Evolutionary conservation across 352 stramenopile species (phyloP).

Genomic region (Thalassiosira mediterranea): DNA sequence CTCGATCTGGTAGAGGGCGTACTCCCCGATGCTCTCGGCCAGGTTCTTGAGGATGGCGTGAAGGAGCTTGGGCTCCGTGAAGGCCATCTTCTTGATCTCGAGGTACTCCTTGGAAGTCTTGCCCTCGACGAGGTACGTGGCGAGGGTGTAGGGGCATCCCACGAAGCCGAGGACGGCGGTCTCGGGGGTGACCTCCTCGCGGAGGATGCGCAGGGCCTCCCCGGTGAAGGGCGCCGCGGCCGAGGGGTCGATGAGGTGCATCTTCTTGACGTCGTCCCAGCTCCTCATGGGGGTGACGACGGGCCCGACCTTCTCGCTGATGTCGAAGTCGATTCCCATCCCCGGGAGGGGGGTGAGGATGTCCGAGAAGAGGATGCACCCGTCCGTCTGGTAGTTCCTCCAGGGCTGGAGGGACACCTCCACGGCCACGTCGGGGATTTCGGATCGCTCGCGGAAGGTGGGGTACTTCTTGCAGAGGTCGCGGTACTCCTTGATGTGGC

Average conservation of each 20-base stretch:
- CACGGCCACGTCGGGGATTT: conserved; percentile 87
- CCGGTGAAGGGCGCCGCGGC: conserved; percentile 70
- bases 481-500: conserved; percentile 87
- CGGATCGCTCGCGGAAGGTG: conserved; percentile 84
- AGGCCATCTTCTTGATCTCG: conserved; percentile 88
- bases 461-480: conserved; percentile 87
- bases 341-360: conserved; percentile 89
- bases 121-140: conserved; percentile 88
- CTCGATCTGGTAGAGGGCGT: conserved; percentile 88
- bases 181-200: conserved; percentile 74
- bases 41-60: conserved; percentile 86
- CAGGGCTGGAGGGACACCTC: conserved; percentile 89
- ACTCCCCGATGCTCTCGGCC: conserved; percentile 86
- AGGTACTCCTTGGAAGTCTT: conserved; percentile 87
- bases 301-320: conserved; percentile 85
- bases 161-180: conserved; percentile 87
- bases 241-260: conserved; percentile 79
- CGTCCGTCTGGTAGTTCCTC: conserved; percentile 88
- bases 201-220: conserved; percentile 71
- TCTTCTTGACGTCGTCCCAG: conserved; percentile 82
- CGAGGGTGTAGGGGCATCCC: conserved; percentile 87
- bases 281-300: conserved; percentile 75
- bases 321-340: conserved; percentile 88
- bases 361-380: conserved; percentile 89
- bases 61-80: conserved; percentile 86